Percentiles rank a stretch among this genome's conserved stretches.
Evolutionary conservation across 805 yeast genomes (phyloP).

Genomic region (Millerozyma miso): DNA sequence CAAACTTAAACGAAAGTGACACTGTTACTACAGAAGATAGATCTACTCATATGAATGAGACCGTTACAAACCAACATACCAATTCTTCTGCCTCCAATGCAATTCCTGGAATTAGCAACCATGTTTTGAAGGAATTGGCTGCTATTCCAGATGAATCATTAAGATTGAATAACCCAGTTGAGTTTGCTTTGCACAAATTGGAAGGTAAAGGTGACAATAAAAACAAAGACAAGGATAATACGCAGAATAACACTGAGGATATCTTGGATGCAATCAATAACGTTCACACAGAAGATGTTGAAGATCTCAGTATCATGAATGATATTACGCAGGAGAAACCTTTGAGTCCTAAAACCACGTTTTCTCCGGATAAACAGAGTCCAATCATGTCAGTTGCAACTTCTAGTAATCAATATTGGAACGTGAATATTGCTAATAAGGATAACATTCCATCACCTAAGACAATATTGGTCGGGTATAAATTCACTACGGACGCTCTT

Average conservation of each 20-base stretch:
- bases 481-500: constrained; percentile 23
- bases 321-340: constrained; percentile 23
- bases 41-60: constrained; percentile 8
- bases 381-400: background rate
- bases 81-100: constrained; percentile 37
- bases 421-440: constrained; percentile 2
- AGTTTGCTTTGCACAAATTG: constrained; percentile 68
- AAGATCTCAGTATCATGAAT: constrained; percentile 16
- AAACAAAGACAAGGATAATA: background rate
- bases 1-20: constrained; percentile 7
- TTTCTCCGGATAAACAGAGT: constrained; percentile 7
- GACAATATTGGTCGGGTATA: constrained; percentile 33
- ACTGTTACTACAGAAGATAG: constrained; percentile 6
- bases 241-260: constrained; percentile 26
- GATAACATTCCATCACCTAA: constrained; percentile 20
- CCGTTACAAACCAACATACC: constrained; percentile 5
- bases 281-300: constrained; percentile 35
- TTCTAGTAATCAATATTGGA: background rate
- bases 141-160: constrained; percentile 78
- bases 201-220: constrained; percentile 52
- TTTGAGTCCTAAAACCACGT: constrained; percentile 22
- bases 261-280: constrained; percentile 37
- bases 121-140: constrained; percentile 56
- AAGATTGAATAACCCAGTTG: constrained; percentile 63
- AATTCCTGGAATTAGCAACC: constrained; percentile 49